Evolutionary conservation across 1,284 basidiomycete species (phyloP).

Genomic region (Phylloboletellus chloephorus): DNA sequence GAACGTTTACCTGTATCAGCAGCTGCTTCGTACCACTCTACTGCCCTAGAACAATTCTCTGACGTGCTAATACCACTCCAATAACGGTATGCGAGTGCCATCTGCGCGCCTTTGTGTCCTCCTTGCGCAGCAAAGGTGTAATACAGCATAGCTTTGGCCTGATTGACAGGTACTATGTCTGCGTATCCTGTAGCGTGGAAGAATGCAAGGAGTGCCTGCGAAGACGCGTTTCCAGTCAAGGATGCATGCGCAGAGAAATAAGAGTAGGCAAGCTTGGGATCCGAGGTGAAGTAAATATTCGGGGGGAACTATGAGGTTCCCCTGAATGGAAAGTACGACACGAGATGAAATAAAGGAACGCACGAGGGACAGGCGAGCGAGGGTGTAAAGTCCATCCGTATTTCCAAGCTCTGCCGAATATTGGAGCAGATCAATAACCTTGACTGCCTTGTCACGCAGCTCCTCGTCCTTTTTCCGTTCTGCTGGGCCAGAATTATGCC

Average conservation of each 20-base stretch:
- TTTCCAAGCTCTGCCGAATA: slow-evolving; percentile 78
- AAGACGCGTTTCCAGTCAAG: slow-evolving; percentile 71
- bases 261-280: slow-evolving; percentile 57
- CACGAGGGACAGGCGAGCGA: slow-evolving; percentile 64
- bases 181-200: slow-evolving; percentile 84
- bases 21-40: slow-evolving; percentile 84
- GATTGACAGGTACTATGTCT: slow-evolving; percentile 60
- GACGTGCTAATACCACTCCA: slow-evolving; percentile 91
- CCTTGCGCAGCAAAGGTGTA: slow-evolving; percentile 91
- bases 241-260: slow-evolving; percentile 59
- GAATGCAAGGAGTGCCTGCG: slow-evolving; percentile 82
- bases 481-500: slow-evolving; percentile 39
- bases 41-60: slow-evolving; percentile 77
- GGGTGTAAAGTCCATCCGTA: slow-evolving; percentile 65
- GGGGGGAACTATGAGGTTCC: slow-evolving; percentile 58
- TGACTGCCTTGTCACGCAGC: slow-evolving; percentile 59
- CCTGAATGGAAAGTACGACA: slow-evolving; percentile 1
- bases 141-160: slow-evolving; percentile 80
- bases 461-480: slow-evolving; percentile 58
- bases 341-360: slow-evolving; percentile 6
- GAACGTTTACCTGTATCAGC: slow-evolving; percentile 70
- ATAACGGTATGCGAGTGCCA: slow-evolving; percentile 92
- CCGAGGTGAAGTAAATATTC: slow-evolving; percentile 53
- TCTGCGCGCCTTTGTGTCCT: slow-evolving; percentile 82
- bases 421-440: slow-evolving; percentile 69